Evolutionary conservation across 768 basidiomycete genomes (phyloP), one percentile per base, ranked within the genome.

Genomic region (Paxillus involutus): DNA sequence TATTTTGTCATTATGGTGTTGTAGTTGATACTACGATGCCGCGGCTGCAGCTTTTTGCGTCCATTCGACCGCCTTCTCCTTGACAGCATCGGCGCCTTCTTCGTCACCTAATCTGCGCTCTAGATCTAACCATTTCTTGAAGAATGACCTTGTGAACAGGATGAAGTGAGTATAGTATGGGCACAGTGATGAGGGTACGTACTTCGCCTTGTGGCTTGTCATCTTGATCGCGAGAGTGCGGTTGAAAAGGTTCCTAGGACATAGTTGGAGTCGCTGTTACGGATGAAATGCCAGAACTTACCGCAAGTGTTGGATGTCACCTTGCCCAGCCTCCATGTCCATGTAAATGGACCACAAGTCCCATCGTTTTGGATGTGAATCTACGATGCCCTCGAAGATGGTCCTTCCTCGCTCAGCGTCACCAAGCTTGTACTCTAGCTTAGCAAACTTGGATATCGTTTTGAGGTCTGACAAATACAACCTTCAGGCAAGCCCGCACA

Each of bases 311-410:
- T 89, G 88, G 26, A 97, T 86, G 69, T 96, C 86, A 13, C 78
- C 74, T 69, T 88, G 86, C 32, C 81, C 80, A 5, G 86, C 87
- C 67, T 98, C 92, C 89, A 97, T 95, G 69, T 99, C 97, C 71
- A 98, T 87, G 72, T 99, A 99, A 47, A 98, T 77, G 39, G 87
- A 89, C 96, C 97, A 98, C 46, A 98, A 75, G 64, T 98, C 94
- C 80, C 94, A 88, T 51, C 93, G 83, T 72, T 95, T 98, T 4
- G 94, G 88, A 74, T 98, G 94, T 13, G 91, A 92, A 71, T 97
- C 95, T 42, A 98, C 76, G 59, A 99, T 91, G 42, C 96, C 97
- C 67, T 98, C 96, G 56, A 97, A 98, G 47, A 99, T 79, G 1
- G 96, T 99, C 67, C 89, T 90, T 29, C 95, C 97, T 44, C 97